Evolutionary conservation across 2,329 filamentous ascomycete genomes (phyloP).

Genomic region (Dothideomycetes sp.): DNA sequence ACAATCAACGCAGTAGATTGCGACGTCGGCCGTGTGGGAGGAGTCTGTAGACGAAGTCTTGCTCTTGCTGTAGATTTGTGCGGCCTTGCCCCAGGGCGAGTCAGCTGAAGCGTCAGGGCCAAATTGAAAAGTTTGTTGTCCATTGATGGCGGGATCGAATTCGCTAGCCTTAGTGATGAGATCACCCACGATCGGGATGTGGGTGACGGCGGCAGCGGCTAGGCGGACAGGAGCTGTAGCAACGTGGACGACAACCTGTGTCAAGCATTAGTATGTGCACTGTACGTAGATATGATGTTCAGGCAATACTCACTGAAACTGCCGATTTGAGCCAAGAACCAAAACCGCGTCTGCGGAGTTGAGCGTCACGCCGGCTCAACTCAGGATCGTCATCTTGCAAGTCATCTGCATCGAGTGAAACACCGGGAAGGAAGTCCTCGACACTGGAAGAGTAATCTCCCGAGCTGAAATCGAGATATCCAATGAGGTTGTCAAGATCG

Average conservation of each 20-base stretch:
- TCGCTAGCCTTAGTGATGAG: background rate
- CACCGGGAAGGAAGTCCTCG: constrained; percentile 1
- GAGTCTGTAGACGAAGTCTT: background rate
- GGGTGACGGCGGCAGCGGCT: background rate
- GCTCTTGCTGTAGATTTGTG: constrained; percentile 1
- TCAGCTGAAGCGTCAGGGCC: constrained; percentile 1
- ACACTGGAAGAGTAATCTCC: constrained; percentile 1
- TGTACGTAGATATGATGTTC: no score
- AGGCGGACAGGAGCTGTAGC: background rate
- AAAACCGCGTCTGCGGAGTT: background rate
- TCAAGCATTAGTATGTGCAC: no score
- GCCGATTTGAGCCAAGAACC: no score
- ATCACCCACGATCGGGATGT: background rate
- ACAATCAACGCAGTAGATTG: constrained; percentile 4
- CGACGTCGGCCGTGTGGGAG: background rate
- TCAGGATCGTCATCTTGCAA: background rate
- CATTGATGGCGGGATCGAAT: constrained; percentile 2
- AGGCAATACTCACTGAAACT: no score
- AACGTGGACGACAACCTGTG: background rate
- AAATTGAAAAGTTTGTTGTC: background rate
- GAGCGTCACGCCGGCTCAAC: background rate
- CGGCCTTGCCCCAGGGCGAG: constrained; percentile 5
- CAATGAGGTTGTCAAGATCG: constrained; percentile 3
- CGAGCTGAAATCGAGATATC: constrained; percentile 1
- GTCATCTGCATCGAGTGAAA: background rate